phyloP scores from a whole-genome alignment of 2,329 filamentous ascomycete genomes.

The Uncinocarpus reesii region DNA sequence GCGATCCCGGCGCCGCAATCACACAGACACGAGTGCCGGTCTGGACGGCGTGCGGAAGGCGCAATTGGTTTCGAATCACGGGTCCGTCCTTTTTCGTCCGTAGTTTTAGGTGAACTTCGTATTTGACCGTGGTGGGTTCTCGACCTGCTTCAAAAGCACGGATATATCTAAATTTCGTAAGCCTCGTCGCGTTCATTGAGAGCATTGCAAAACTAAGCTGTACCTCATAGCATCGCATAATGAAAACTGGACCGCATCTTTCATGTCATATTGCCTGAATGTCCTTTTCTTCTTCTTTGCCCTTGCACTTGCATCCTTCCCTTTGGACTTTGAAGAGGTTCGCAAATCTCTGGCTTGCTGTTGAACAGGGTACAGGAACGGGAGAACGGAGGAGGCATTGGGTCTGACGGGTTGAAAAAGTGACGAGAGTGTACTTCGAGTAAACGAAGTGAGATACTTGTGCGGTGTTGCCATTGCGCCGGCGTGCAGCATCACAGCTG shows the following conservation, averaged over 20 bases:
- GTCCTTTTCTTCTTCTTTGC: constrained; percentile 48
- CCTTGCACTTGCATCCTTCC: constrained; percentile 13
- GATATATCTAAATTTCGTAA: constrained; percentile 55
- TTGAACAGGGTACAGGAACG: constrained; percentile 17
- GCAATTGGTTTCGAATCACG: constrained; percentile 75
- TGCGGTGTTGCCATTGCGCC: constrained; percentile 15
- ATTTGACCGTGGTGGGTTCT: constrained; percentile 63
- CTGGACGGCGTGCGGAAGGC: constrained; percentile 79
- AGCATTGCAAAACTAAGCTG: constrained; percentile 13
- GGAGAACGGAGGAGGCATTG: constrained; percentile 9
- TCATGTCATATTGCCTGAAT: constrained; percentile 54
- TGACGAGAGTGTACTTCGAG: constrained; percentile 14
- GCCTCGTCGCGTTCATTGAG: not conserved
- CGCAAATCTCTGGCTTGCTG: constrained; percentile 16
- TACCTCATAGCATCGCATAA: constrained; percentile 86
- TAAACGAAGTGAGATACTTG: constrained; percentile 16
- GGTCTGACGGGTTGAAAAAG: constrained; percentile 14
- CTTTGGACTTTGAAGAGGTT: constrained; percentile 10
- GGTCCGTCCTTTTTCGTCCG: constrained; percentile 77
- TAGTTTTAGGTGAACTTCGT: constrained; percentile 77
- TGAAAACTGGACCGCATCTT: constrained; percentile 60
- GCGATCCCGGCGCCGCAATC: constrained; percentile 73
- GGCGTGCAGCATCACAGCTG: not conserved
- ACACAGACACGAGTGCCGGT: constrained; percentile 84
- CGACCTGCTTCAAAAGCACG: constrained; percentile 85